Percentiles rank a stretch among this genome's conserved stretches.
These are phyloP conservation scores for Myochromella boudieri DNA, from an alignment of 768 basidiomycete species.

Conservation along the genomic window DNA sequence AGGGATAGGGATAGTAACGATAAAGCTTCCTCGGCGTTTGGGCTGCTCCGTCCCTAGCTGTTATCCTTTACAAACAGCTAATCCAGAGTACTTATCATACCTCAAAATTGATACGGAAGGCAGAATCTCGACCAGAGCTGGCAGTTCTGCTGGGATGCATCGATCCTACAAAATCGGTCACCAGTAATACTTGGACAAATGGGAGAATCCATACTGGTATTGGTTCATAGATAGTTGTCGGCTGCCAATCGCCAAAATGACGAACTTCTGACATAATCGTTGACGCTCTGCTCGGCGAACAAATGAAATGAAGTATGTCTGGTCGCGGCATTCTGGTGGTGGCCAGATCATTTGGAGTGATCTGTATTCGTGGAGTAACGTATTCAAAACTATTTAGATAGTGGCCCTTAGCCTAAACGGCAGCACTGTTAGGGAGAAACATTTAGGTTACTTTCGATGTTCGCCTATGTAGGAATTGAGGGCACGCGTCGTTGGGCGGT, in stretches of 20 bases:
- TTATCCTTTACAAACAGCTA: background rate
- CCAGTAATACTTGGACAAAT: background rate
- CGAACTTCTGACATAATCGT: conserved; percentile 65
- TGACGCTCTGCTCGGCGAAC: conserved; percentile 72
- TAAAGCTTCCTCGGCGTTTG: conserved; percentile 85
- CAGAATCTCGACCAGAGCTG: conserved; percentile 60
- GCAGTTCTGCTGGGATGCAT: conserved; percentile 78
- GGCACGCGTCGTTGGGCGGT: conserved; percentile 64
- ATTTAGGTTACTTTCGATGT: conserved; percentile 52
- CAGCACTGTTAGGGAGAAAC: background rate
- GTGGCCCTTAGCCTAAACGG: too few relatives aligned
- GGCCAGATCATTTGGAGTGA: conserved; percentile 69
- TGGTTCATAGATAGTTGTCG: conserved; percentile 79
- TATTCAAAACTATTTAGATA: conserved; percentile 68
- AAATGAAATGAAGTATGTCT: conserved; percentile 75
- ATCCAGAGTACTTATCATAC: conserved; percentile 29
- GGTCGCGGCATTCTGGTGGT: conserved; percentile 53
- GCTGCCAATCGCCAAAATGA: conserved; percentile 55
- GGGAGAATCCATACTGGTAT: conserved; percentile 63
- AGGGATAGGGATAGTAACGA: conserved; percentile 55
- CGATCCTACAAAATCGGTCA: conserved; percentile 47
- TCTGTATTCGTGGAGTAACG: conserved; percentile 64
- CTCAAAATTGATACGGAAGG: conserved; percentile 67
- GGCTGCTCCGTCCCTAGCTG: conserved; percentile 39
- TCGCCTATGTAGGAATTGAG: conserved; percentile 78